Evolutionary conservation across 1,284 basidiomycete species (phyloP).

Genomic region (Apiotrichum veenhuisii): DNA sequence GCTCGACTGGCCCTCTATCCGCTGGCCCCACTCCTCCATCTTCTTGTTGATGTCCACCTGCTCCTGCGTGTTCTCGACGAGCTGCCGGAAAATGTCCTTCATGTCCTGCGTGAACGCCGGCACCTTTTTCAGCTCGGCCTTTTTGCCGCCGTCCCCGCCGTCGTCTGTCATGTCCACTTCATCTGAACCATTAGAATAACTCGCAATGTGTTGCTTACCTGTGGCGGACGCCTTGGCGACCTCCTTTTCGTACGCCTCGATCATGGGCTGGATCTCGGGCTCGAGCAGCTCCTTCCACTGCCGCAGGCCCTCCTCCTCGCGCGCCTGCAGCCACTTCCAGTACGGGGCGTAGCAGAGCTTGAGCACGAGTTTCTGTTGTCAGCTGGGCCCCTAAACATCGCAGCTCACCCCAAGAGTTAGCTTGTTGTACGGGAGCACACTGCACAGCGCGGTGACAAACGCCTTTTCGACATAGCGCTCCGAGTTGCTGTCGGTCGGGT

Average conservation of each 20-base stretch:
- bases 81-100: slow-evolving; percentile 38
- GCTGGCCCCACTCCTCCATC: slow-evolving; percentile 29
- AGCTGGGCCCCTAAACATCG: slow-evolving; percentile 3
- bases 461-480: slow-evolving; percentile 23
- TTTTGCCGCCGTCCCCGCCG: slow-evolving; percentile 3
- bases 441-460: slow-evolving; percentile 35
- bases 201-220: no score
- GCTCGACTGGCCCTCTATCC: slow-evolving; percentile 23
- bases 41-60: slow-evolving; percentile 36
- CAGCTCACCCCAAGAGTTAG: slow-evolving; percentile 43
- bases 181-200: neutral
- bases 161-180: slow-evolving; percentile 9
- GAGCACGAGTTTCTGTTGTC: slow-evolving; percentile 39
- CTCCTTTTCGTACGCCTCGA: slow-evolving; percentile 7
- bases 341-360: slow-evolving; percentile 33
- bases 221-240: slow-evolving; percentile 4
- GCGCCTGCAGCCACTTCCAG: slow-evolving; percentile 30
- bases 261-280: slow-evolving; percentile 15
- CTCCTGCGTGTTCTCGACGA: slow-evolving; percentile 38
- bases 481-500: slow-evolving; percentile 12
- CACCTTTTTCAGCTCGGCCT: slow-evolving; percentile 26
- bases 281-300: slow-evolving; percentile 24
- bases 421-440: slow-evolving; percentile 43
- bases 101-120: slow-evolving; percentile 33
- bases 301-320: slow-evolving; percentile 28